These are phyloP conservation scores for Symbiodinium pilosum DNA, from an alignment of 73 alveolate species.

Conservation along the genomic window DNA sequence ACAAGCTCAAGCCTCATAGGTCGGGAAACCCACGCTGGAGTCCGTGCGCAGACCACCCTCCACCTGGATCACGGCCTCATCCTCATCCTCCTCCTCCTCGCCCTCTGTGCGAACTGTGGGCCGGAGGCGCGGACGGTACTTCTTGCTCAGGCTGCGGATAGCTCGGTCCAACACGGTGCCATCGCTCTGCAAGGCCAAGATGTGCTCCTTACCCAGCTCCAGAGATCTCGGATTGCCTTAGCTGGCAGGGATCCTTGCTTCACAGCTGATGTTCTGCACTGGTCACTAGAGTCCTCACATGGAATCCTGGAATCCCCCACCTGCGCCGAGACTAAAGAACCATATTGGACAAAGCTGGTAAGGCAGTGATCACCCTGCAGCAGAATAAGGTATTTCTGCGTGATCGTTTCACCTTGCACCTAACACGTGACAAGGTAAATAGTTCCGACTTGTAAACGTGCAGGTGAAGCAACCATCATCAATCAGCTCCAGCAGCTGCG, in stretches of 20 bases:
- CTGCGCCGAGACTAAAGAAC: too few relatives aligned
- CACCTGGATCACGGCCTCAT: background rate
- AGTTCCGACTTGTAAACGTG: background rate
- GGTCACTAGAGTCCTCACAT: too few relatives aligned
- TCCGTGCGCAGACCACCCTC: slow-evolving; percentile 24
- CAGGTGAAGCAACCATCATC: background rate
- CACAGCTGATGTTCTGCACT: too few relatives aligned
- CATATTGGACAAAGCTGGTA: too few relatives aligned
- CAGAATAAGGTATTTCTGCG: too few relatives aligned
- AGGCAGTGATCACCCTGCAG: too few relatives aligned
- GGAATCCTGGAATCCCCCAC: too few relatives aligned
- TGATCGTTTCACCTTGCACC: too few relatives aligned
- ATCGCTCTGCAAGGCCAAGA: background rate
- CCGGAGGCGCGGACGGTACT: background rate
- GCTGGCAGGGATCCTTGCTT: too few relatives aligned
- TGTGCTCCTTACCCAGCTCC: slow-evolving; percentile 1
- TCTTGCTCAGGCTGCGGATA: background rate
- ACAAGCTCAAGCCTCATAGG: background rate
- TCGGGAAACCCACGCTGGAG: slow-evolving; percentile 25
- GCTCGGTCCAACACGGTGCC: background rate
- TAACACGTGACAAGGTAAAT: too few relatives aligned
- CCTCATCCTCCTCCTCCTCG: background rate
- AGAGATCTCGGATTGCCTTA: background rate
- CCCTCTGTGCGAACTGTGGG: background rate
- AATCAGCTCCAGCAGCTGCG: slow-evolving; percentile 6